Percentiles rank a stretch among this genome's conserved stretches.
Conservation (phyloP, 2,329 filamentous ascomycete species). For the Cylindrodendrum hubeiense region DNA sequence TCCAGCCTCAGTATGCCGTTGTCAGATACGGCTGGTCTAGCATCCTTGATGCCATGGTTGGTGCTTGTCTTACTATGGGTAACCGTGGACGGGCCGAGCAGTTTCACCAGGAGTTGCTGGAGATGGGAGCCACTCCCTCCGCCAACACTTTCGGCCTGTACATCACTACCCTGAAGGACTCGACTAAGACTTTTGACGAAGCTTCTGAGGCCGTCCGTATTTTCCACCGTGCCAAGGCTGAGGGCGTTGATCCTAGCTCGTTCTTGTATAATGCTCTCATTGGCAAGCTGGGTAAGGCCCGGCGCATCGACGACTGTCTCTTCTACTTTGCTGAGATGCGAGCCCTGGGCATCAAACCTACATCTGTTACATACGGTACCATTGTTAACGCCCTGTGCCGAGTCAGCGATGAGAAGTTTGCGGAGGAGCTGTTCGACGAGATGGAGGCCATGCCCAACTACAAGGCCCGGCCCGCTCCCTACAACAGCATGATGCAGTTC, state of each 20-base stretch:
- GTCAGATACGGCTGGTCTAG: slow-evolving; percentile 97
- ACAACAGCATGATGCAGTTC: slow-evolving; percentile 99
- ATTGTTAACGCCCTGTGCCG: slow-evolving; percentile 98
- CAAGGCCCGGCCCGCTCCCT: slow-evolving; percentile 95
- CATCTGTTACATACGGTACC: slow-evolving; percentile 97
- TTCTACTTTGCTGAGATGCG: slow-evolving; percentile 99
- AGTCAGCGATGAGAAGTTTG: slow-evolving; percentile 97
- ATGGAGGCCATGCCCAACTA: slow-evolving; percentile 99
- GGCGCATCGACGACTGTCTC: slow-evolving; percentile 96
- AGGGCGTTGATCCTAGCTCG: slow-evolving; percentile 94
- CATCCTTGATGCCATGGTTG: slow-evolving; percentile 96
- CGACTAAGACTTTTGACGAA: slow-evolving; percentile 97
- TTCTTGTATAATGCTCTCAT: slow-evolving; percentile 99
- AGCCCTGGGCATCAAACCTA: slow-evolving; percentile 89
- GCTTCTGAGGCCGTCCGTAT: slow-evolving; percentile 97
- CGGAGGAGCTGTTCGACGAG: slow-evolving; percentile 97
- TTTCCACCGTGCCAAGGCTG: slow-evolving; percentile 91
- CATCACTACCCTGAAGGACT: slow-evolving; percentile 99
- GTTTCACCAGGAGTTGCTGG: slow-evolving; percentile 91
- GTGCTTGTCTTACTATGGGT: slow-evolving; percentile 86
- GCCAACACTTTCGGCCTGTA: slow-evolving; percentile 98
- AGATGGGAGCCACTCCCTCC: slow-evolving; percentile 91
- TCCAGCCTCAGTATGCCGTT: slow-evolving; percentile 84
- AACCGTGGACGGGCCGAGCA: slow-evolving; percentile 85
- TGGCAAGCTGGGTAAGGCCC: slow-evolving; percentile 97